Percentiles rank a stretch among this genome's conserved stretches.
Evolutionary conservation across 1,139 yeast genomes (phyloP).

Genomic region (Debaryomyces coudertii): DNA sequence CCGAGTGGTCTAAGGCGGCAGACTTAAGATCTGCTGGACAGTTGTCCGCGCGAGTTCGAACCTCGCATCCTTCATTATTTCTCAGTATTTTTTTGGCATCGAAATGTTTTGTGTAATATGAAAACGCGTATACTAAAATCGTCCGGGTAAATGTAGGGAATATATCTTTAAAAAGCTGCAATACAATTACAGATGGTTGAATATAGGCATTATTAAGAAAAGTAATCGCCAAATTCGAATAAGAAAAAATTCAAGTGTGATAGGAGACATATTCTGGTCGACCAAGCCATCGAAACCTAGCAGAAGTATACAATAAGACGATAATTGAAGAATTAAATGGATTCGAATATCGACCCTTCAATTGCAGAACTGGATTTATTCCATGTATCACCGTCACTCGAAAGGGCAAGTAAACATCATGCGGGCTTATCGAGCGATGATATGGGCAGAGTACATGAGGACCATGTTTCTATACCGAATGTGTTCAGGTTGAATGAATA

Average conservation of each 20-base stretch:
- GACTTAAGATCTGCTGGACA: slow-evolving; percentile 48
- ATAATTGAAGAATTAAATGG: slow-evolving; percentile 14
- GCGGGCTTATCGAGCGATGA: slow-evolving; percentile 7
- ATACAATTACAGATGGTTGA: neutral
- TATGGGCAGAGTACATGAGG: slow-evolving; percentile 1
- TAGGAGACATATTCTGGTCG: neutral
- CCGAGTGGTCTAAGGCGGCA: slow-evolving; percentile 60
- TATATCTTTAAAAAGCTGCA: neutral
- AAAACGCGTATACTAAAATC: neutral
- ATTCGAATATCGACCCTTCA: slow-evolving; percentile 21
- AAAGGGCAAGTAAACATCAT: slow-evolving; percentile 11
- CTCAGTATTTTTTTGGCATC: too few relatives aligned
- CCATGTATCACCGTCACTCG: slow-evolving; percentile 13
- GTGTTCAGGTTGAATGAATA: slow-evolving; percentile 22
- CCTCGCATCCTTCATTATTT: slow-evolving; percentile 74
- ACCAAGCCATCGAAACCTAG: neutral
- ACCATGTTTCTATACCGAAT: slow-evolving; percentile 15
- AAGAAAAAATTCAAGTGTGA: neutral
- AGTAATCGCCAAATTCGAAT: neutral
- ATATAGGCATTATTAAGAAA: neutral
- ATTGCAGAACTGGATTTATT: slow-evolving; percentile 18
- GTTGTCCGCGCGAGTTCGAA: slow-evolving; percentile 82
- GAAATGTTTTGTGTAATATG: neutral
- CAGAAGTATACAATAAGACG: neutral
- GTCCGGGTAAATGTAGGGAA: neutral